Base-by-base conservation (phyloP, 371 early-diverging fungal genomes). In the Dentiscutata heterogama region DNA sequence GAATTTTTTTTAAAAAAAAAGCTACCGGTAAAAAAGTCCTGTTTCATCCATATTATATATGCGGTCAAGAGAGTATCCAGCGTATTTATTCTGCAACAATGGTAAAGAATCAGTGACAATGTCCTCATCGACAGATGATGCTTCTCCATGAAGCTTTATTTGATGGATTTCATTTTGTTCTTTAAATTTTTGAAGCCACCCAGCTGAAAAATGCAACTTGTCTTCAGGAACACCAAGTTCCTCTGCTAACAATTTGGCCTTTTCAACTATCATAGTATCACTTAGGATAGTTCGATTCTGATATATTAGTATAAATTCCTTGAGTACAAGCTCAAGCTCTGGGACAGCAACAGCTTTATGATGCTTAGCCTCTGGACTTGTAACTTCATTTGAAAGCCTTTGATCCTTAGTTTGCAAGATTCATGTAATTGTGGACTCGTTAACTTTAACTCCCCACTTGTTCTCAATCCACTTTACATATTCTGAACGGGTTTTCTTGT, bases 21-120 rank as follows among this genome's bases (percentile, higher is more conserved):
- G 13, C 20, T 50, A 72, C 7, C 7, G 6, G 22, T 76, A 58
- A 42, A 76, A 76, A 76, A n/a, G n/a, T n/a, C n/a, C n/a, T n/a
- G n/a, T n/a, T n/a, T n/a, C n/a, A n/a, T n/a, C n/a, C n/a, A n/a
- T 76, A 61, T 76, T 76, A 76, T 76, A 76, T 10, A 76, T 76
- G 56, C 35, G 13, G 27, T 76, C 60, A 58, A 60, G 35, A 76
- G 60, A 60, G 25, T 58, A 76, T 35, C 35, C 42, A 39, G 11
- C 13, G 31, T 61, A 76, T 58, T 60, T 76, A 76, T 31, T 60
- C n/a, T 29, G 3, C 31, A 76, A 76, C 35, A 60, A 61, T 76
- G 35, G 61, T 27, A 76, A 61, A 58, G 60, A 10, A 20, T 76
- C 61, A 76, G 14, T 27, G 54, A 76, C 39, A 46, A 22, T 39